A percentile compares a stretch with the other conserved stretches of the same genome.
Conservation (phyloP, 106 monocot genomes). For the Acanthochlamys bracteata region DNA sequence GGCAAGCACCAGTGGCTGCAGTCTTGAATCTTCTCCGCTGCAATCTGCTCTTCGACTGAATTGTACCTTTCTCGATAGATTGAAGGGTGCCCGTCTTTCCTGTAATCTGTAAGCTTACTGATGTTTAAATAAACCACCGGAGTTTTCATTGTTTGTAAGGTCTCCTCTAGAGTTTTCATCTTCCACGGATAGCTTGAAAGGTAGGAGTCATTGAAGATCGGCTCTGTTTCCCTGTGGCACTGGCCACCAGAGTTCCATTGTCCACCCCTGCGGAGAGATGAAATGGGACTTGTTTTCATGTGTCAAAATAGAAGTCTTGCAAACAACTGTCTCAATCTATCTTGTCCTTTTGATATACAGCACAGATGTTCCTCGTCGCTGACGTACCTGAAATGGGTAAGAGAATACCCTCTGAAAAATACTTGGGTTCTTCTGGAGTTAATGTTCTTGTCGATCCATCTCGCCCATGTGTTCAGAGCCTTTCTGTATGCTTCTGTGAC, state of each 20-base stretch:
- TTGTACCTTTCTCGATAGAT: constrained; percentile 53
- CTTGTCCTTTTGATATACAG: neutral
- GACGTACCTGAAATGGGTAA: constrained; percentile 78
- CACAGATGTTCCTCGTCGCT: too few relatives aligned
- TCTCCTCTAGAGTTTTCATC: constrained; percentile 49
- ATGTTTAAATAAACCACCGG: constrained; percentile 82
- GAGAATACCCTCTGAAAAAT: constrained; percentile 81
- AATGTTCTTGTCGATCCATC: constrained; percentile 76
- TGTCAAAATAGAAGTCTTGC: neutral
- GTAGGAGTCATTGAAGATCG: constrained; percentile 56
- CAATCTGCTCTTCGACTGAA: constrained; percentile 32
- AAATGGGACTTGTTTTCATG: neutral
- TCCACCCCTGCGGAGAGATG: constrained; percentile 46
- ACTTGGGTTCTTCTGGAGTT: constrained; percentile 69
- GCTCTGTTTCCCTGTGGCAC: constrained; percentile 81
- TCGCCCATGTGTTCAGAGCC: constrained; percentile 80
- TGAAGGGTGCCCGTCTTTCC: constrained; percentile 86
- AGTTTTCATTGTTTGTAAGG: constrained; percentile 47
- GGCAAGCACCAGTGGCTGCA: constrained; percentile 99
- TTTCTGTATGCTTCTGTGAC: constrained; percentile 72
- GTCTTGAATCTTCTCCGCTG: constrained; percentile 60
- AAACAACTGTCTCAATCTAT: too few relatives aligned
- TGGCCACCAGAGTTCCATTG: constrained; percentile 93
- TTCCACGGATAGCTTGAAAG: constrained; percentile 62
- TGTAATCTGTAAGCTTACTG: constrained; percentile 69